Evolutionary conservation across 2,329 filamentous ascomycete genomes (phyloP).

Genomic region (Cordyceps pruinosa): DNA sequence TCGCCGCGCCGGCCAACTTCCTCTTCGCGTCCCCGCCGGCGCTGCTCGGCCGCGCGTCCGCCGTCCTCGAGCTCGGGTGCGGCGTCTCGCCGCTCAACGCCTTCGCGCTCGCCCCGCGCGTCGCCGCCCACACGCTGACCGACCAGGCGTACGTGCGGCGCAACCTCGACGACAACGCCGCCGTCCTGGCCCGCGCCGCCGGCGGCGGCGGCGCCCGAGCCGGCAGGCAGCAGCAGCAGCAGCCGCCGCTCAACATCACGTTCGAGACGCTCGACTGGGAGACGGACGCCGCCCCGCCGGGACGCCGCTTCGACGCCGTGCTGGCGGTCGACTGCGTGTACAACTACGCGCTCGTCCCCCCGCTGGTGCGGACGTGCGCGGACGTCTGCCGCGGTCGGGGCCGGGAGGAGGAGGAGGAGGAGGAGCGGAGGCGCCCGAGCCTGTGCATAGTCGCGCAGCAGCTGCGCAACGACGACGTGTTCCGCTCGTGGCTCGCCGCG

Average conservation of each 20-base stretch:
- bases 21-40: conserved; percentile 40
- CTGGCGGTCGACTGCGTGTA: conserved; percentile 93
- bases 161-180: conserved; percentile 62
- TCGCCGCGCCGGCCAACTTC: conserved; percentile 55
- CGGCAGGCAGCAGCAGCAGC: neutral
- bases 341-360: conserved; percentile 77
- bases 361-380: conserved; percentile 74
- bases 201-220: neutral
- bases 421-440: neutral
- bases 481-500: conserved; percentile 69
- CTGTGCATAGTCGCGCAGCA: conserved; percentile 86
- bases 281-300: conserved; percentile 44
- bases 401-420: neutral
- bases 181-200: neutral
- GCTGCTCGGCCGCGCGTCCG: conserved; percentile 47
- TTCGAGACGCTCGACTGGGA: conserved; percentile 80
- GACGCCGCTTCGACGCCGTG: conserved; percentile 60
- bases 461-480: conserved; percentile 75
- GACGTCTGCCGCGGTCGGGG: conserved; percentile 61
- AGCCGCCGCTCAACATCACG: conserved; percentile 35
- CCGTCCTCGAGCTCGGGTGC: conserved; percentile 76
- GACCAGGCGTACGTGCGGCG: conserved; percentile 81
- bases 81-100: conserved; percentile 79
- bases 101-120: conserved; percentile 54
- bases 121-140: conserved; percentile 67